These are phyloP conservation scores for Erythrophleum ivorense DNA, from an alignment of 331 rosid genomes.

Conservation along the genomic window DNA sequence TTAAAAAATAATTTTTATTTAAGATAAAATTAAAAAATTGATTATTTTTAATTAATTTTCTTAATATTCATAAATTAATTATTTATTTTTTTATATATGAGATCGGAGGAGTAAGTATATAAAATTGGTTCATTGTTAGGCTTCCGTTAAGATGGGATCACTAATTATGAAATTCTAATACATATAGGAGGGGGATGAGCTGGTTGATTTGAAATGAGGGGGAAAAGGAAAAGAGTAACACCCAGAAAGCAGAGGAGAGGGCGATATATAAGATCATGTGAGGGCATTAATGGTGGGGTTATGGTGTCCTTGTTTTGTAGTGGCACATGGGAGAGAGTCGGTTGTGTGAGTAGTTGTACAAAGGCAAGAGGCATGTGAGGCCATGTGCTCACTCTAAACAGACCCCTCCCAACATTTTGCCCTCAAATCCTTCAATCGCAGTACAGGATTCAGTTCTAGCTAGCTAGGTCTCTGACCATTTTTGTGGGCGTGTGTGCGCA, in stretches of 20 bases:
- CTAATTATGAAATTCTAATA: background rate
- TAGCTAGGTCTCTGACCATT: background rate
- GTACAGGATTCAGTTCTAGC: background rate
- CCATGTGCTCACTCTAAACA: constrained; percentile 73
- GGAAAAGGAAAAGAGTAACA: background rate
- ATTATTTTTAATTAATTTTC: too few species aligned
- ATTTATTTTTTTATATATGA: too few species aligned
- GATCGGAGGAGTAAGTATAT: too few species aligned
- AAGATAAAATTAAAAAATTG: too few species aligned
- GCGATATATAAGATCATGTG: constrained; percentile 54
- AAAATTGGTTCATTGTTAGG: background rate
- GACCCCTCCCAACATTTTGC: constrained; percentile 42
- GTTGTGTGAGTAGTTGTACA: constrained; percentile 52
- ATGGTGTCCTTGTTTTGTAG: constrained; percentile 57
- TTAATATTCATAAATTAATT: too few species aligned
- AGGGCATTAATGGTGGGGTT: constrained; percentile 78
- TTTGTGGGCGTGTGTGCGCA: background rate
- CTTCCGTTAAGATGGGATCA: constrained; percentile 1
- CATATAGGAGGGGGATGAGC: constrained; percentile 48
- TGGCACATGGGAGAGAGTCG: constrained; percentile 74
- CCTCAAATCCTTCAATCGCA: constrained; percentile 16
- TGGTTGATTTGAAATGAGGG: constrained; percentile 63
- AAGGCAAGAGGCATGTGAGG: constrained; percentile 70
- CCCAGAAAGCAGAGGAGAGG: background rate
- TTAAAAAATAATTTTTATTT: too few species aligned